phyloP scores from a whole-genome alignment of 331 rosid species.

The Rosa hybrid region DNA sequence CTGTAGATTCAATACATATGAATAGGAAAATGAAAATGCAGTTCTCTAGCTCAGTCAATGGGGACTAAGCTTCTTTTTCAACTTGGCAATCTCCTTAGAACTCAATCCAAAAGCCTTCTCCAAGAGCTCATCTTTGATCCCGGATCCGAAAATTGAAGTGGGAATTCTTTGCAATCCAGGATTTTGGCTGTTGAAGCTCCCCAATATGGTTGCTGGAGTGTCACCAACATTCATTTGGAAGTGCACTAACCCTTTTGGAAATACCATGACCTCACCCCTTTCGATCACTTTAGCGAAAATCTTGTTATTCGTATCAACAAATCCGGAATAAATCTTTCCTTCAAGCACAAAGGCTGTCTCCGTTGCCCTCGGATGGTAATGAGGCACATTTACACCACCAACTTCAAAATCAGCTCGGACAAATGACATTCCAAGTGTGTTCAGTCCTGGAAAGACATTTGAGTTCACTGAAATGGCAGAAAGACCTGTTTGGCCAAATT shows the following conservation, averaged over 20 bases:
- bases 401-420: conserved; percentile 83
- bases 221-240: conserved; percentile 95
- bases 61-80: conserved; percentile 59
- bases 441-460: conserved; percentile 73
- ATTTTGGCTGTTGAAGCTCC: conserved; percentile 89
- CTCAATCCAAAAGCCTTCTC: conserved; percentile 86
- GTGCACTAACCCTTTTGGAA: conserved; percentile 83
- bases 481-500: conserved; percentile 62
- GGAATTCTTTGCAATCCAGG: conserved; percentile 81
- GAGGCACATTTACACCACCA: conserved; percentile 84
- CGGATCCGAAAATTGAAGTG: conserved; percentile 73
- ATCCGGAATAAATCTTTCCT: conserved; percentile 81
- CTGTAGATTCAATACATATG: not conserved
- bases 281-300: conserved; percentile 73
- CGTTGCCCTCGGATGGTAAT: conserved; percentile 88
- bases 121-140: conserved; percentile 67
- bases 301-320: conserved; percentile 67
- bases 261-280: conserved; percentile 93
- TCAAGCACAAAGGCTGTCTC: conserved; percentile 75
- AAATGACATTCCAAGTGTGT: conserved; percentile 84
- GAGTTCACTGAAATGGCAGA: conserved; percentile 64
- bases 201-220: conserved; percentile 67
- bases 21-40: not conserved
- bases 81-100: conserved; percentile 56
- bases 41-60: conserved; percentile 24